These are phyloP conservation scores for Ustilago hordei DNA, from an alignment of 1,284 basidiomycete genomes.

Conservation along the genomic window DNA sequence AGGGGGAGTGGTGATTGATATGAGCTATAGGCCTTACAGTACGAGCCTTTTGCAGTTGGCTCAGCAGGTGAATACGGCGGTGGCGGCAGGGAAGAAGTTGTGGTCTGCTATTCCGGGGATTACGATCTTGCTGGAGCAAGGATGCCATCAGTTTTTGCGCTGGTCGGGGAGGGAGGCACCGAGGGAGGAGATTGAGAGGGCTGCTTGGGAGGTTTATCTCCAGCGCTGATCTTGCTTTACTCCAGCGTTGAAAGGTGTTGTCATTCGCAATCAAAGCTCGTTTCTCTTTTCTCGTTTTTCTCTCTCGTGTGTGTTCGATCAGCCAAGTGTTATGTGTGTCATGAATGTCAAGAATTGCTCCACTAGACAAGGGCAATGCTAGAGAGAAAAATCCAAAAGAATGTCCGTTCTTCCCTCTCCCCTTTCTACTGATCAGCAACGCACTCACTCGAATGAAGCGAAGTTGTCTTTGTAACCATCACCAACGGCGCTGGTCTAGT, in stretches of 20 bases:
- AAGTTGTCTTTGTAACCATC: background rate
- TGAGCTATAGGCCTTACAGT: constrained; percentile 66
- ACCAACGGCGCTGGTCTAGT: background rate
- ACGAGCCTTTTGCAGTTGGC: constrained; percentile 62
- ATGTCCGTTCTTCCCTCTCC: background rate
- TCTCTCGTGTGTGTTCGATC: no score
- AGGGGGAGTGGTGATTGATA: constrained; percentile 68
- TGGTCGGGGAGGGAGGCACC: constrained; percentile 65
- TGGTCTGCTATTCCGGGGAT: constrained; percentile 63
- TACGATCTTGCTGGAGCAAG: constrained; percentile 66
- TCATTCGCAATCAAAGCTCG: no score
- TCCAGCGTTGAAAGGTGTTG: no score
- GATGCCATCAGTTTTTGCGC: constrained; percentile 63
- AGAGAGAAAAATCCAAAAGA: background rate
- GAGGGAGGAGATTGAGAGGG: constrained; percentile 46
- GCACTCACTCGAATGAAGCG: background rate
- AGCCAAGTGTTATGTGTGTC: no score
- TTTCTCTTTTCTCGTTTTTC: no score
- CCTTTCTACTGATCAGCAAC: no score
- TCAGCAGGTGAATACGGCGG: constrained; percentile 25
- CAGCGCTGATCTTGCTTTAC: constrained; percentile 14
- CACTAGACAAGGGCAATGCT: no score
- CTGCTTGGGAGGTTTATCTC: constrained; percentile 57
- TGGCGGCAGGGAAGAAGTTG: constrained; percentile 13
- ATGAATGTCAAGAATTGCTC: no score